These are phyloP conservation scores for Lasiodiplodia gonubiensis DNA, from an alignment of 2,329 filamentous ascomycete genomes.

Conservation along the genomic window DNA sequence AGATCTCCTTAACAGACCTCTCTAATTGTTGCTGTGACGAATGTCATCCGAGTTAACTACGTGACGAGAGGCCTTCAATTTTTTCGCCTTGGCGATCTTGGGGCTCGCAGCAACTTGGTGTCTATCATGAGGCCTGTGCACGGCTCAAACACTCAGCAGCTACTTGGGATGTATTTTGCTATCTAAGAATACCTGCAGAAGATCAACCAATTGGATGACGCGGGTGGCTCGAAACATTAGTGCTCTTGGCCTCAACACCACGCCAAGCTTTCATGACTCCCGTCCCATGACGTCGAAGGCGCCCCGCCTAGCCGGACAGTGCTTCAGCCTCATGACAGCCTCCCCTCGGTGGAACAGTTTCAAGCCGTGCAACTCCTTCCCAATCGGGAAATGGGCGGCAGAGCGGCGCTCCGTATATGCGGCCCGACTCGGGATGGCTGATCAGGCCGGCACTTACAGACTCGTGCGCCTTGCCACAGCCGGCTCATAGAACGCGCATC, in stretches of 20 bases:
- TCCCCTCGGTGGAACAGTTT: background rate
- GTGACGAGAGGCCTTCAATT: too few species aligned
- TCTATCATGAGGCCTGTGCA: background rate
- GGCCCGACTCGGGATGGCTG: background rate
- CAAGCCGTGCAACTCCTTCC: background rate
- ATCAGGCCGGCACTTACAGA: background rate
- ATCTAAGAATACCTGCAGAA: background rate
- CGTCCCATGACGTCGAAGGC: too few species aligned
- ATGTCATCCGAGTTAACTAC: too few species aligned
- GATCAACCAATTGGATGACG: background rate
- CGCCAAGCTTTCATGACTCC: background rate
- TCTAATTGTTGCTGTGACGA: too few species aligned
- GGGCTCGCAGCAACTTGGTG: too few species aligned
- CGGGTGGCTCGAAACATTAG: background rate
- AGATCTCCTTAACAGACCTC: too few species aligned
- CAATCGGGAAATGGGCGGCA: conserved; percentile 2
- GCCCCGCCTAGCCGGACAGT: background rate
- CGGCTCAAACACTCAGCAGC: background rate
- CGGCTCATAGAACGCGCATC: background rate
- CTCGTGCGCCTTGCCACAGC: background rate
- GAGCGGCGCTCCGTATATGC: background rate
- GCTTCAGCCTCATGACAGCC: background rate
- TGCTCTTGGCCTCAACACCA: conserved; percentile 5
- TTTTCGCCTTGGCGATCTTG: too few species aligned
- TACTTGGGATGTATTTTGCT: background rate